phyloP scores from a whole-genome alignment of 805 yeast genomes.

The Pichia nanzhaoensis region DNA sequence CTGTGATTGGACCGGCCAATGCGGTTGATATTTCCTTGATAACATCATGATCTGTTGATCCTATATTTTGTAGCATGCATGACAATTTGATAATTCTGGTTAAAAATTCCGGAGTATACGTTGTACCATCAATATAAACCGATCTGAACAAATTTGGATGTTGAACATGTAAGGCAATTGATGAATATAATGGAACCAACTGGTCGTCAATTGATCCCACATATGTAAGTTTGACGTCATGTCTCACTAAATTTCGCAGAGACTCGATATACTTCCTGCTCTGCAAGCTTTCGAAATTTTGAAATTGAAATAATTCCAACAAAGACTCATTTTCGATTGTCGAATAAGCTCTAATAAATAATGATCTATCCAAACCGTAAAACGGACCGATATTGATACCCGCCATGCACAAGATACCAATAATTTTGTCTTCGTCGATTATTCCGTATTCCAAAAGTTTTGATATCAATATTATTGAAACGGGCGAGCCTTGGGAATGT shows the following conservation, averaged over 20 bases:
- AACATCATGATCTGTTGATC: conserved; percentile 79
- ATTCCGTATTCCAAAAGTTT: conserved; percentile 57
- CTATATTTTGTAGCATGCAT: conserved; percentile 66
- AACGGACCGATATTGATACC: conserved; percentile 94
- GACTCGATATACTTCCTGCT: conserved; percentile 66
- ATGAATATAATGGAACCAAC: conserved; percentile 85
- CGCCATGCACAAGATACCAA: conserved; percentile 88
- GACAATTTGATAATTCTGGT: conserved; percentile 68
- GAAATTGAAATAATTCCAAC: conserved; percentile 82
- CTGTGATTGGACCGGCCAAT: conserved; percentile 85
- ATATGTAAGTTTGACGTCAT: conserved; percentile 71
- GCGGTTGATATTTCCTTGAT: conserved; percentile 74
- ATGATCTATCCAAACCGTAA: conserved; percentile 78
- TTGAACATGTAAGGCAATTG: conserved; percentile 69
- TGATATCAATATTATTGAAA: conserved; percentile 72
- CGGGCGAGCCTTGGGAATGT: conserved; percentile 96
- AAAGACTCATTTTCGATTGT: conserved; percentile 85
- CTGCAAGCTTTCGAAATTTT: conserved; percentile 64
- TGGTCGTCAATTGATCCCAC: conserved; percentile 93
- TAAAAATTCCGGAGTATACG: conserved; percentile 75
- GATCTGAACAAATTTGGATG: conserved; percentile 92
- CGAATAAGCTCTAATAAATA: conserved; percentile 81
- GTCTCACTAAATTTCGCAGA: conserved; percentile 53
- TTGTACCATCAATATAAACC: conserved; percentile 78
- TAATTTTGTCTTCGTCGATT: conserved; percentile 37